Evolutionary conservation across 257 asterid species (phyloP).

Genomic region (Forsythia viridissima): DNA sequence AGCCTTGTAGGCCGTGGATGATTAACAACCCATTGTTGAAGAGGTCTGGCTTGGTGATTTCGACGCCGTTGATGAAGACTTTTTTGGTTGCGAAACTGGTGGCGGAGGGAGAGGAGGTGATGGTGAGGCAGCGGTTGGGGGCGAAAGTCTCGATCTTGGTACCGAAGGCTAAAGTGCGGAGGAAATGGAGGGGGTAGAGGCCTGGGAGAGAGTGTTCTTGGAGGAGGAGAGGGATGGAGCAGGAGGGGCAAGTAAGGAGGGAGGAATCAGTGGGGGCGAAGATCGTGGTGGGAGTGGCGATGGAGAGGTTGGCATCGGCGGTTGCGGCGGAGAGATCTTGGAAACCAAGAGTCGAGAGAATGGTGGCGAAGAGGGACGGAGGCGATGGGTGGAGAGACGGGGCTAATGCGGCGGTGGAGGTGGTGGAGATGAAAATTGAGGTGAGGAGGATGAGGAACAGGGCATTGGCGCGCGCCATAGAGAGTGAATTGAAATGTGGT

Average conservation of each 20-base stretch:
- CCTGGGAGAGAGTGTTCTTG: slow-evolving; percentile 71
- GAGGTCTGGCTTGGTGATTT: slow-evolving; percentile 56
- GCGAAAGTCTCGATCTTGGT: slow-evolving; percentile 61
- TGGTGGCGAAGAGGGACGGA: slow-evolving; percentile 33
- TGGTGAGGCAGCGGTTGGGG: slow-evolving; percentile 66
- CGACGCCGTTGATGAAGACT: slow-evolving; percentile 69
- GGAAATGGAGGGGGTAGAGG: slow-evolving; percentile 63
- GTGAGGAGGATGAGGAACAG: slow-evolving; percentile 17
- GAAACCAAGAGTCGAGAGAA: slow-evolving; percentile 64
- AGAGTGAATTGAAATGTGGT: not conserved
- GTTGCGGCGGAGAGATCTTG: slow-evolving; percentile 50
- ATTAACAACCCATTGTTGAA: slow-evolving; percentile 66
- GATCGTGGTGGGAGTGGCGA: slow-evolving; percentile 57
- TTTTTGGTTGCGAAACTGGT: slow-evolving; percentile 18
- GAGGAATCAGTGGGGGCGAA: slow-evolving; percentile 72
- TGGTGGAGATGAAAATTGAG: slow-evolving; percentile 7
- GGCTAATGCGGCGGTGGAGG: not conserved
- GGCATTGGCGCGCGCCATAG: slow-evolving; percentile 22
- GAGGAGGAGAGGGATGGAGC: slow-evolving; percentile 67
- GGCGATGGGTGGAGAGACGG: slow-evolving; percentile 25
- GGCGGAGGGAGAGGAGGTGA: slow-evolving; percentile 49
- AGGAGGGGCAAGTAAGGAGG: slow-evolving; percentile 69
- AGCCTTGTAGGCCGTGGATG: slow-evolving; percentile 67
- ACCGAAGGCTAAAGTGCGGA: slow-evolving; percentile 59
- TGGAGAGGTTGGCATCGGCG: slow-evolving; percentile 38